Percentiles rank a stretch among this genome's conserved stretches.
phyloP scores from a whole-genome alignment of 2,329 filamentous ascomycete species.

The Cladorrhinum sp. region DNA sequence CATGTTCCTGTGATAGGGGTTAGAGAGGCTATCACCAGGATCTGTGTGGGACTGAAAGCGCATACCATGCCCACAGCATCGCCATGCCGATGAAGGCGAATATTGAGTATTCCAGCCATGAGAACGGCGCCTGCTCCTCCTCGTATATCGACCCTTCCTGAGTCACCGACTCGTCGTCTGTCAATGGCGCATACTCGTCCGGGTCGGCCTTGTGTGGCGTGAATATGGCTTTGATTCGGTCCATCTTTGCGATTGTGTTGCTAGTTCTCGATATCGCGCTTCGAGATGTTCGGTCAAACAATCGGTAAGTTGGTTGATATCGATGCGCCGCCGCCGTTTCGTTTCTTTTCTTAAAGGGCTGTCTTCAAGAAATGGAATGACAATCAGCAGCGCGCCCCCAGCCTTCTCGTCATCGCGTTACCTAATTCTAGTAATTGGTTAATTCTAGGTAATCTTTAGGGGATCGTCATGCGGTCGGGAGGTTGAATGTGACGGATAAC shows the following conservation, averaged over 20 bases:
- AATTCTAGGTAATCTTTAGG: not conserved
- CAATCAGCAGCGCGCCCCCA: not conserved
- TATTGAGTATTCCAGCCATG: conserved; percentile 80
- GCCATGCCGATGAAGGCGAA: conserved; percentile 84
- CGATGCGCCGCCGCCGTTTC: not conserved
- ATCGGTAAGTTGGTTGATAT: not conserved
- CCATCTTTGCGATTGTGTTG: conserved; percentile 31
- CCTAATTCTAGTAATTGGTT: not conserved
- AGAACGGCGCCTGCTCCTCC: conserved; percentile 59
- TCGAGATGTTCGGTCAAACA: not conserved
- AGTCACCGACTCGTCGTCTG: conserved; percentile 29
- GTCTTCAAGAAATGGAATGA: not conserved
- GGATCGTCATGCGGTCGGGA: not conserved
- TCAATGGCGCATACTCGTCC: conserved; percentile 20
- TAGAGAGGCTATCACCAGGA: conserved; percentile 7
- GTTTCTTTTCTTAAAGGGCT: not conserved
- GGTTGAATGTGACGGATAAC: not conserved
- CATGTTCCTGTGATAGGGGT: conserved; percentile 74
- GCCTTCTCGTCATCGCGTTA: conserved; percentile 8
- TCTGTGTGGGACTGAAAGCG: conserved; percentile 7
- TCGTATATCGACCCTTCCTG: conserved; percentile 32
- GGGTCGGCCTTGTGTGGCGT: conserved; percentile 27
- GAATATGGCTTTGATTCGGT: conserved; percentile 40
- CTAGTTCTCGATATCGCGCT: not conserved
- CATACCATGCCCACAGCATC: conserved; percentile 97